phyloP scores from a whole-genome alignment of 805 yeast genomes.

The Kodamaea fukazawae region DNA sequence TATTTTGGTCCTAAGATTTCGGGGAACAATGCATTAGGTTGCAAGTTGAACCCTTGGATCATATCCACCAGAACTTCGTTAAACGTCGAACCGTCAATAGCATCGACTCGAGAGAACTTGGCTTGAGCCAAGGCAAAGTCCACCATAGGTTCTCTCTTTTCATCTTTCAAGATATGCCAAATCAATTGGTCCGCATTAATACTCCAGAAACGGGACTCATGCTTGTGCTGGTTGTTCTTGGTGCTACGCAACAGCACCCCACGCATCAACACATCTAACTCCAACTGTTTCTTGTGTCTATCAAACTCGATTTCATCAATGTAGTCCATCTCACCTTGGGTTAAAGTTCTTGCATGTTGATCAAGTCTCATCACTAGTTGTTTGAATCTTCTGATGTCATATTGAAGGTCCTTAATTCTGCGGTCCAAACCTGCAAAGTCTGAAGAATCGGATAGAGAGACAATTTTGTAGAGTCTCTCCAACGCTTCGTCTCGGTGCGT shows the following conservation, averaged over 20 bases:
- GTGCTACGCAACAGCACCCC: slow-evolving; percentile 25
- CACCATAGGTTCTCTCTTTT: slow-evolving; percentile 58
- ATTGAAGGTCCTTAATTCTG: slow-evolving; percentile 30
- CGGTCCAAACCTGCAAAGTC: slow-evolving; percentile 36
- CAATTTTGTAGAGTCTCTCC: slow-evolving; percentile 39
- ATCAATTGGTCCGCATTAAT: slow-evolving; percentile 61
- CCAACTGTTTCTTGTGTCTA: slow-evolving; percentile 31
- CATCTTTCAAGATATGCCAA: slow-evolving; percentile 60
- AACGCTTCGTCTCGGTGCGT: slow-evolving; percentile 28
- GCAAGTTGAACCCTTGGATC: slow-evolving; percentile 69
- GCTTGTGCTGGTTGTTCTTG: slow-evolving; percentile 18
- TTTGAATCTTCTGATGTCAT: slow-evolving; percentile 25
- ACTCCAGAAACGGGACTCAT: slow-evolving; percentile 23
- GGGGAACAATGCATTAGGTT: slow-evolving; percentile 57
- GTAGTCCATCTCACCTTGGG: slow-evolving; percentile 19
- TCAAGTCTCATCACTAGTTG: slow-evolving; percentile 42
- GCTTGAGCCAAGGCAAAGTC: slow-evolving; percentile 66
- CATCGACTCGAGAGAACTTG: slow-evolving; percentile 58
- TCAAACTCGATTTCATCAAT: slow-evolving; percentile 28
- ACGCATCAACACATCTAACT: slow-evolving; percentile 33
- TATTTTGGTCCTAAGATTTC: slow-evolving; percentile 61
- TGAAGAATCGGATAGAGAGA: slow-evolving; percentile 33
- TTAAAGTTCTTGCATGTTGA: slow-evolving; percentile 25
- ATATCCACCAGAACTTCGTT: slow-evolving; percentile 58
- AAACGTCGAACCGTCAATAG: slow-evolving; percentile 62